phyloP scores from a whole-genome alignment of 805 yeast genomes.

The Starmerella bombicola region DNA sequence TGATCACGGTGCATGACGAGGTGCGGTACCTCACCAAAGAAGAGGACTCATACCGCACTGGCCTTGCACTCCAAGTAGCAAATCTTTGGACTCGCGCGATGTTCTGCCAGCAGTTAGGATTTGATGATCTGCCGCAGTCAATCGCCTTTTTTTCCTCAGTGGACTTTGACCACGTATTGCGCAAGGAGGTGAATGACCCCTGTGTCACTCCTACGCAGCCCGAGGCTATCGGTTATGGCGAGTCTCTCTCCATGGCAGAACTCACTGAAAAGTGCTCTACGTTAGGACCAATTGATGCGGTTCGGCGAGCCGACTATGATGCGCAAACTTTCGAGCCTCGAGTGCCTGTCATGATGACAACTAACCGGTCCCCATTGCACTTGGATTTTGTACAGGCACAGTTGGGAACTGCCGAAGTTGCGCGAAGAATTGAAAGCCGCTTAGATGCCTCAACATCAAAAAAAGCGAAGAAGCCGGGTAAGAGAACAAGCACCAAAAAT shows the following conservation, averaged over 20 bases:
- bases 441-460: no score
- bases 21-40: conserved; percentile 66
- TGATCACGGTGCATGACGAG: conserved; percentile 91
- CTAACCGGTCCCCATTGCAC: conserved; percentile 8
- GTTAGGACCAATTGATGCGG: conserved; percentile 13
- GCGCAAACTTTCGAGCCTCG: conserved; percentile 3
- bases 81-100: conserved; percentile 94
- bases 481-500: no score
- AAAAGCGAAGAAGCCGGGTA: no score
- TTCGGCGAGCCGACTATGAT: not conserved
- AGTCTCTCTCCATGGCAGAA: conserved; percentile 48
- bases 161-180: conserved; percentile 73
- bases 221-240: conserved; percentile 62
- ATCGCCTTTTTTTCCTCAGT: conserved; percentile 93
- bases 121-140: conserved; percentile 79
- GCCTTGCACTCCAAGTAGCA: conserved; percentile 73
- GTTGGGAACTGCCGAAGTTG: conserved; percentile 8
- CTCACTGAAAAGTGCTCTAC: conserved; percentile 32
- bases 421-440: conserved; percentile 8
- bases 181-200: conserved; percentile 87
- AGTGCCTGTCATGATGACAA: conserved; percentile 12
- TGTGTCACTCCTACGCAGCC: conserved; percentile 87
- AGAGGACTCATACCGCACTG: conserved; percentile 61
- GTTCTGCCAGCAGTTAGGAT: conserved; percentile 86
- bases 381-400: conserved; percentile 17